A percentile compares a stretch with the other conserved stretches of the same genome.
These are phyloP conservation scores for Penicillium maclennaniae DNA, from an alignment of 495 filamentous ascomycete species.

Conservation along the genomic window DNA sequence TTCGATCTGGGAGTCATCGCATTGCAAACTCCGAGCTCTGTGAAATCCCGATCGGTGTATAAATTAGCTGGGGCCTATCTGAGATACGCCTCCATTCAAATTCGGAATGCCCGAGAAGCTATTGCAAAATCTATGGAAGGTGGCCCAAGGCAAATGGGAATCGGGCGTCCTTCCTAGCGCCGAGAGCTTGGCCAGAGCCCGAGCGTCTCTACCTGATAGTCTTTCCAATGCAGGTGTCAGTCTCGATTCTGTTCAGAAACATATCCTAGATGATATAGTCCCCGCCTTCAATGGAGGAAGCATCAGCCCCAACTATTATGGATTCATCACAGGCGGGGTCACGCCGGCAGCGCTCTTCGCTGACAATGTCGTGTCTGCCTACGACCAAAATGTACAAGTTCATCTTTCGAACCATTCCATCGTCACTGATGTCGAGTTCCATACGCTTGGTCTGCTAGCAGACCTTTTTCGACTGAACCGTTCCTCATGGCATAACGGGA, in stretches of 20 bases:
- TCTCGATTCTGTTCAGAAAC: conserved; percentile 39
- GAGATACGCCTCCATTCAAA: background rate
- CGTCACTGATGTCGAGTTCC: conserved; percentile 69
- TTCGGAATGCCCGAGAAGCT: conserved; percentile 18
- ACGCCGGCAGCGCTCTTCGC: conserved; percentile 82
- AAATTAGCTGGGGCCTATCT: background rate
- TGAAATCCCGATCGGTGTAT: conserved; percentile 13
- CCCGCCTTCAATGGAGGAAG: conserved; percentile 62
- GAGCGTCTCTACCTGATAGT: conserved; percentile 32
- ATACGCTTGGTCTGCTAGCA: conserved; percentile 63
- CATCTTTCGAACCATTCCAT: conserved; percentile 74
- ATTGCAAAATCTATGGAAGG: conserved; percentile 34
- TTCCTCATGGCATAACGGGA: conserved; percentile 46
- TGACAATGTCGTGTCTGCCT: conserved; percentile 71
- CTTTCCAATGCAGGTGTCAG: conserved; percentile 45
- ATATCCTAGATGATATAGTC: conserved; percentile 58
- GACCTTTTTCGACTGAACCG: conserved; percentile 63
- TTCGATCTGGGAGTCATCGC: background rate
- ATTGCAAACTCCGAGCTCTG: conserved; percentile 13
- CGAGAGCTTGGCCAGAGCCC: conserved; percentile 30
- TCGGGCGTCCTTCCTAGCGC: conserved; percentile 34
- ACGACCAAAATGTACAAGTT: conserved; percentile 83
- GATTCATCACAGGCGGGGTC: conserved; percentile 79
- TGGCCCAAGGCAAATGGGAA: conserved; percentile 30
- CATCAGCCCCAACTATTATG: conserved; percentile 70